Evolutionary conservation across 2,329 filamentous ascomycete genomes (phyloP).

Genomic region (Cryphonectria naterciae): DNA sequence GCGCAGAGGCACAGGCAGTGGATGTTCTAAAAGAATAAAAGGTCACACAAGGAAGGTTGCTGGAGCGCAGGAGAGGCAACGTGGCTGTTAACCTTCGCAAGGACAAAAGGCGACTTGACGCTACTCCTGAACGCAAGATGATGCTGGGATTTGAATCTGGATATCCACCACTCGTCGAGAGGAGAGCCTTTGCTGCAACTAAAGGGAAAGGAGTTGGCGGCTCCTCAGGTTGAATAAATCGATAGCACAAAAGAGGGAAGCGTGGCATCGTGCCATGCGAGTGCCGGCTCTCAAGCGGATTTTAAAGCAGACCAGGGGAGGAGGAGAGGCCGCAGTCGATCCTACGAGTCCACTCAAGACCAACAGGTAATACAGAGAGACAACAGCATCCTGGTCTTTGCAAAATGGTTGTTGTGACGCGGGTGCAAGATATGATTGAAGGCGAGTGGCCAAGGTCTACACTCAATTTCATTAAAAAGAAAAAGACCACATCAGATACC

Average conservation of each 20-base stretch:
- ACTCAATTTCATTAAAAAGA: neutral
- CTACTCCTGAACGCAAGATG: neutral
- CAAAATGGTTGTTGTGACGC: neutral
- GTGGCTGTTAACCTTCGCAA: neutral
- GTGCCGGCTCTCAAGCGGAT: neutral
- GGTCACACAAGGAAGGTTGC: neutral
- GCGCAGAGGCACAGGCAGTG: neutral
- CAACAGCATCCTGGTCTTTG: neutral
- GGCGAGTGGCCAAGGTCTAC: neutral
- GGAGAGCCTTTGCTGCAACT: neutral
- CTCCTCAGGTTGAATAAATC: neutral
- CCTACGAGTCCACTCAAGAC: neutral
- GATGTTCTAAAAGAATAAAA: neutral
- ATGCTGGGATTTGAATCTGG: neutral
- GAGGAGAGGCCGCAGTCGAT: neutral
- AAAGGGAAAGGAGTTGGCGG: neutral
- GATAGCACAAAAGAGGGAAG: too few species aligned
- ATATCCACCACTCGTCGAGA: neutral
- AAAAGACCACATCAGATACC: neutral
- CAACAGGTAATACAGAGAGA: neutral
- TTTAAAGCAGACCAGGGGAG: neutral
- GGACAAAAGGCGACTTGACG: neutral
- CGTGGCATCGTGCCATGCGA: neutral
- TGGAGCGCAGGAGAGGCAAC: neutral
- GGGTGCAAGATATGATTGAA: neutral